Percentiles rank a stretch among this genome's conserved stretches.
Evolutionary conservation across 345 rosid genomes (phyloP).

Genomic region (Schrenkiella parvula): DNA sequence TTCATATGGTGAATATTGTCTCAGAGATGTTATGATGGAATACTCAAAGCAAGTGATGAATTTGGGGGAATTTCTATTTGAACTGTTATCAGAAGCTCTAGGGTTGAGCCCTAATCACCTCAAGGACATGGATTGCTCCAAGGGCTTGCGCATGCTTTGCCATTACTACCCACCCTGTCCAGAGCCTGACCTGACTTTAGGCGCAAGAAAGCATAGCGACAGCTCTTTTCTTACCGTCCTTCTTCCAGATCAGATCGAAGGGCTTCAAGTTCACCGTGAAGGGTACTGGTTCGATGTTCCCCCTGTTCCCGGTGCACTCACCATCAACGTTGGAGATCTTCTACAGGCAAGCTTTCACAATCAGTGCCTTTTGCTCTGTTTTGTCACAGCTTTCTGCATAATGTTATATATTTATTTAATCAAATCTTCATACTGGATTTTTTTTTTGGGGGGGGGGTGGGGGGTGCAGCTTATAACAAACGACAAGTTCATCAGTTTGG

Average conservation of each 20-base stretch:
- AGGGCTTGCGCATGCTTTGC: constrained; percentile 37
- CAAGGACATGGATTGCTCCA: constrained; percentile 35
- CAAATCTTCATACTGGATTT: neutral
- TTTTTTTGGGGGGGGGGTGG: neutral
- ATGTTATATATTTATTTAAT: too few relatives aligned
- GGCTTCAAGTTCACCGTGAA: constrained; percentile 48
- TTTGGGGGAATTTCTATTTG: constrained; percentile 38
- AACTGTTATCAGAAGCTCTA: constrained; percentile 54
- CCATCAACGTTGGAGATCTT: constrained; percentile 55
- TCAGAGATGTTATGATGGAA: constrained; percentile 41
- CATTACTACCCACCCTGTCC: constrained; percentile 66
- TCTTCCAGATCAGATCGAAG: constrained; percentile 55
- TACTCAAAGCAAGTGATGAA: constrained; percentile 35
- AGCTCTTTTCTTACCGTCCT: constrained; percentile 49
- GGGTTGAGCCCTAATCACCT: constrained; percentile 42
- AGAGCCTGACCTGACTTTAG: constrained; percentile 50
- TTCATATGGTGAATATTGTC: neutral
- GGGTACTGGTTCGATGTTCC: constrained; percentile 48
- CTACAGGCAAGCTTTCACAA: constrained; percentile 43
- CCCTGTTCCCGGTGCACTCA: constrained; percentile 44
- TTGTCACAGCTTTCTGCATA: neutral
- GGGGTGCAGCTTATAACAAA: constrained; percentile 41
- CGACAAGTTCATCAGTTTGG: constrained; percentile 39
- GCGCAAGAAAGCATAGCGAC: constrained; percentile 46
- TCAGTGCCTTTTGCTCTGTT: neutral